Conservation (phyloP, 1,284 basidiomycete species). For the Cryptococcus amylolentus region DNA sequence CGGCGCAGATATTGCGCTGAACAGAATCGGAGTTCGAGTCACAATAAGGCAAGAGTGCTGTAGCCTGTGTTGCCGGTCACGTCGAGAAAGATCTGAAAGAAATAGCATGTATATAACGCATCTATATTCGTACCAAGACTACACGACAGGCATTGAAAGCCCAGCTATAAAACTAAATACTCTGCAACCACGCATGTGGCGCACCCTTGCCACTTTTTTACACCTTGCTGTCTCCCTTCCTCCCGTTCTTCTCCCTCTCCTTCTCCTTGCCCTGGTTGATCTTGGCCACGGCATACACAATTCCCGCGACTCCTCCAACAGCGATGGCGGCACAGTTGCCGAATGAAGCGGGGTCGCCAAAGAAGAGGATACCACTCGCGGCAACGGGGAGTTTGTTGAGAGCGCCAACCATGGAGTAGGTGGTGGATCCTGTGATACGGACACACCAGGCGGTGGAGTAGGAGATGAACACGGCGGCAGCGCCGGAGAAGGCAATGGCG, state of each 20-base stretch:
- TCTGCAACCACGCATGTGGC: too few species aligned
- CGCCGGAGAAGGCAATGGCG: conserved; percentile 92
- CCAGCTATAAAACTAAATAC: too few species aligned
- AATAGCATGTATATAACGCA: too few species aligned
- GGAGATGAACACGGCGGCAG: conserved; percentile 94
- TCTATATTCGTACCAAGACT: too few species aligned
- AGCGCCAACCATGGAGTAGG: conserved; percentile 97
- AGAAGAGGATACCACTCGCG: conserved; percentile 92
- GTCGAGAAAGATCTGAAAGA: too few species aligned
- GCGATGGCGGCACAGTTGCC: conserved; percentile 84
- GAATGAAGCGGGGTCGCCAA: conserved; percentile 80
- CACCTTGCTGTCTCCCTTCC: conserved; percentile 21
- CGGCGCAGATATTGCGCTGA: too few species aligned
- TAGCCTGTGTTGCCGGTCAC: too few species aligned
- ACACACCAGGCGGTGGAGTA: conserved; percentile 99
- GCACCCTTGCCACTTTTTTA: conserved; percentile 1
- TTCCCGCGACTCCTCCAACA: conserved; percentile 86
- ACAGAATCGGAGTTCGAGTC: too few species aligned
- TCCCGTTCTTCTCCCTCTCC: conserved; percentile 17
- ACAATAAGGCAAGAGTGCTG: too few species aligned
- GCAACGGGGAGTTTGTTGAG: conserved; percentile 98
- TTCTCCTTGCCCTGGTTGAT: conserved; percentile 46
- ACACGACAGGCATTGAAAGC: too few species aligned
- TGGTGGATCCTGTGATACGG: conserved; percentile 91
- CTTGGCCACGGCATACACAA: conserved; percentile 85